Conservation (phyloP, 2,329 filamentous ascomycete genomes). For the Fusarium floridanum region DNA sequence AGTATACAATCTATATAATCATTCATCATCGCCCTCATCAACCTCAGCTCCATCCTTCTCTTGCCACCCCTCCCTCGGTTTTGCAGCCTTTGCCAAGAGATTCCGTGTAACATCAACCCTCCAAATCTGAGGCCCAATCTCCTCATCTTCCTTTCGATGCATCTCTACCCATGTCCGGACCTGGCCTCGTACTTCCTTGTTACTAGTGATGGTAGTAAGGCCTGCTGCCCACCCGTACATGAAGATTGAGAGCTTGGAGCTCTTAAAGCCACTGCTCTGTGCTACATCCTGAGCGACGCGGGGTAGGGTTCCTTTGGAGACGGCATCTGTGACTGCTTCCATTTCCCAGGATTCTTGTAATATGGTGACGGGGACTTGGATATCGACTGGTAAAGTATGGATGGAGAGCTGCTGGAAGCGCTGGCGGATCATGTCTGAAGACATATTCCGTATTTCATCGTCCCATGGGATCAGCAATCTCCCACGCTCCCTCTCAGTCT, state of each 20-base stretch:
- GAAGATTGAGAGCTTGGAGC: constrained; percentile 55
- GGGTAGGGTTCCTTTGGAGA: constrained; percentile 48
- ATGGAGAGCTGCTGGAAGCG: constrained; percentile 52
- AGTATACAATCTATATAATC: not conserved
- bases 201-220: constrained; percentile 55
- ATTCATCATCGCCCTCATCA: constrained; percentile 14
- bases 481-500: constrained; percentile 53
- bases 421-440: constrained; percentile 33
- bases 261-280: constrained; percentile 49
- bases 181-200: constrained; percentile 56
- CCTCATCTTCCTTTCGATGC: constrained; percentile 45
- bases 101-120: constrained; percentile 53
- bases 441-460: constrained; percentile 26
- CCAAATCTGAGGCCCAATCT: constrained; percentile 51
- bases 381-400: constrained; percentile 47
- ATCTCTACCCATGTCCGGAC: constrained; percentile 52
- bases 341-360: constrained; percentile 47
- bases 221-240: constrained; percentile 55
- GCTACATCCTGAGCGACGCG: constrained; percentile 52
- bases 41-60: constrained; percentile 9
- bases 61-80: constrained; percentile 39
- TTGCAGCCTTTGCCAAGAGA: constrained; percentile 51
- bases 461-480: constrained; percentile 50
- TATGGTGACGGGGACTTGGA: constrained; percentile 54
- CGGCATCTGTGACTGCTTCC: constrained; percentile 41